Evolutionary conservation across 306 rosid genomes (phyloP), one percentile per base, ranked within the genome.

Genomic region (Quercus wislizeni): DNA sequence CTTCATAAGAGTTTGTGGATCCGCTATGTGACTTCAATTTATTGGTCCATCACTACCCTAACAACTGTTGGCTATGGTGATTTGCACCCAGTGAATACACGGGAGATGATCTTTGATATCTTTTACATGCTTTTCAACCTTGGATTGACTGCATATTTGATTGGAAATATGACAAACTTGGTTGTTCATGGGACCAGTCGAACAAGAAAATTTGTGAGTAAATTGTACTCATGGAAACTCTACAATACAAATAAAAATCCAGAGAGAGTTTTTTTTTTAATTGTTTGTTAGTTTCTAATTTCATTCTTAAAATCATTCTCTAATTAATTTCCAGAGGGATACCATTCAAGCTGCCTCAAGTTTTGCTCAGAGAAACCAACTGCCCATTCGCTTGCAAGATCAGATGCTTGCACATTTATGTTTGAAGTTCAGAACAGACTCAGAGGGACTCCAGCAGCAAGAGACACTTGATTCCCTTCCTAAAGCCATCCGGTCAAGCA

Each of bases 331-430:
- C 46, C 83, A 95, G 99, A 91, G 99, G 76, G 98, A 93, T 83
- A 89, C 98, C 27, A 91, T 96, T 74, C 96, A 96, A 86, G 97
- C 98, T 52, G 99, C 99, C 43, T 90, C 97, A n/a, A 91, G 92
- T 82, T 96, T 96, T 67, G 96, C 97, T 0, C 96, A 89, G 21
- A 88, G 98, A 90, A 96, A 96, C 65, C 97, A 83, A 75, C 85
- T 96, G 80, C 97, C 99, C 7, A 2, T 8, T 49, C 90, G 98
- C 31, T 78, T 96, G 76, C 97, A 93, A 84, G 99, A 93, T 30
- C 97, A 96, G 77, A 96, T 96, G 99, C 92, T 96, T 80, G 96
- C 98, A 6, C 98, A 93, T 80, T 85, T 96, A 90, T 96, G 93
- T 81, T 85, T 96, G 61, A 96, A 90, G 88, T 95, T 85, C 74